Base-by-base conservation (phyloP, 805 yeast genomes). In the Candida palmyrensis region DNA sequence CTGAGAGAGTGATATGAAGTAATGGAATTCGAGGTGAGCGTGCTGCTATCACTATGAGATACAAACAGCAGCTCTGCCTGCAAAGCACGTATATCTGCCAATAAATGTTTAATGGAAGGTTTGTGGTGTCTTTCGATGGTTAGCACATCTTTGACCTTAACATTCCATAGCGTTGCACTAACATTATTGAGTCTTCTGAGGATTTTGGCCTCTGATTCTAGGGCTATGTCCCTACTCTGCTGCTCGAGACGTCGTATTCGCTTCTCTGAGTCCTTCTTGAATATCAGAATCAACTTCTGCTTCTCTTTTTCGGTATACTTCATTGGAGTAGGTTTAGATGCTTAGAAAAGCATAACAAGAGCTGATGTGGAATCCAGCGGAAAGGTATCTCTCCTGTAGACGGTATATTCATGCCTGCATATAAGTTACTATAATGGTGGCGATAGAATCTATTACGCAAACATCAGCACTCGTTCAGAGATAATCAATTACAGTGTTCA, bases 131-230 rank as follows among this genome's bases (percentile, higher is more conserved):
- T 40, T 40, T 75, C 81, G 7, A 69, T 52, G 29, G 57, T 55
- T 19, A 75, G 44, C 5, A 71, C 63, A 37, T 71, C 67, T 30
- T 53, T 58, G 25, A 73, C 47, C 42, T 62, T 67, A 10, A 71
- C 66, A 37, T 70, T 65, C 68, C 78, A 71, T 18, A 74, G 55
- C 15, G 69, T 66, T 25, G 73, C 63, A 30, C 70, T 62, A 6
- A 74, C 73, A 27, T 60, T 60, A 40, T 69, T 72, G 18, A 71
- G 45, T 36, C 77, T 49, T 27, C 71, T 50, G 19, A 51, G 45
- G 7, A 73, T 58, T 36, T 63, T 66, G 14, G 51, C 45, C 30
- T 66, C 68, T 14, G 62, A 45, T 6, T 42, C 35, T 28, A 48
- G 30, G 34, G 62, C 49, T 9, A 42, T 32, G 34, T 42, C 36